Base-by-base conservation (phyloP, 164 flowering plant species). In the Tetrastigma voinierianum region DNA sequence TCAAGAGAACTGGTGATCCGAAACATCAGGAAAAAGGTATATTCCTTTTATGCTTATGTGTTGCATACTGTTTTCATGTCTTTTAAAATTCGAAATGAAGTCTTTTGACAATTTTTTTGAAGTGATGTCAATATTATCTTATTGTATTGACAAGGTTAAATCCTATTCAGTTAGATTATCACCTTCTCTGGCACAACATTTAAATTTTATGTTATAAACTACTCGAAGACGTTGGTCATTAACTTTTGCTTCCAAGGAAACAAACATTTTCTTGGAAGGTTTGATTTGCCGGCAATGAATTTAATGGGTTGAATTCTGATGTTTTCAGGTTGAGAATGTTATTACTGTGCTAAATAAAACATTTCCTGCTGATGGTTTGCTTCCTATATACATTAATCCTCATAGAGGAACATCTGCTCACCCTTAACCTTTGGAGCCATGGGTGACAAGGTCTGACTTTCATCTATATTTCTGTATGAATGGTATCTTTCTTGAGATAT, bases 361-460 rank as follows among this genome's bases (percentile, higher is more conserved):
- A 61, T 91, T 82, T 72, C 99, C 98, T 43, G 83, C 52, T 66
- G 99, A 96, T 84, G 99, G 99, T 14, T 79, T 96, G 79, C 95
- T 96, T 62, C 96, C 96, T 24, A 96, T 96, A 3, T 91, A 87
- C 69, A 80, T 96, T 58, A 82, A 85, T 77, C 98, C 97, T 67
- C 72, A 78, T 17, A 78, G 80, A 18, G 99, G 96, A 65, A 49
- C 78, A 51, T 15, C 75, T 76, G 82, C 66, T 81, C 97, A 61
- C 80, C 92, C 44, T 87, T 93, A 59, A 96, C 98, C 24, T 96
- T 96, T 83, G 99, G 99, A 69, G 99, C 99, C 55, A 96, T 96
- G 98, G 99, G 99, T 55, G 99, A 96, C 73, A n/a, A 96, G 99
- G 99, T 96, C 81, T 45, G 40, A 25, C 43, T n/a, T n/a, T n/a